phyloP scores from a whole-genome alignment of 495 filamentous ascomycete species.

The Tetracladium setigerum region DNA sequence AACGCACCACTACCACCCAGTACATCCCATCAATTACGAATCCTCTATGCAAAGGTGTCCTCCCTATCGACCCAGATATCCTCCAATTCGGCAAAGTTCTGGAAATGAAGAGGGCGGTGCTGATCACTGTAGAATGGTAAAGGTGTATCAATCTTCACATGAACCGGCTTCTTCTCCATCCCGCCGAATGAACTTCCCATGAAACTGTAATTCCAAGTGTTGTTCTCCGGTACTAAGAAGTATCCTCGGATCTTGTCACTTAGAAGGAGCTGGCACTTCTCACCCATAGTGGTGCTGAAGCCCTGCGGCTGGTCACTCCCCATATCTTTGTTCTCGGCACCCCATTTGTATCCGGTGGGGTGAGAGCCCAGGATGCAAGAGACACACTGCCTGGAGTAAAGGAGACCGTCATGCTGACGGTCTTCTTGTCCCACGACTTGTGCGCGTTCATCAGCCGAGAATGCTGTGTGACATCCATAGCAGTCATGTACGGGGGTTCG shows the following conservation, averaged over 20 bases:
- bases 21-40: neutral
- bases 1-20: neutral
- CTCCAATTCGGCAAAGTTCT: conserved; percentile 85
- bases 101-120: conserved; percentile 91
- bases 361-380: conserved; percentile 85
- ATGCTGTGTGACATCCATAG: conserved; percentile 89
- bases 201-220: conserved; percentile 97
- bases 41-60: conserved; percentile 72
- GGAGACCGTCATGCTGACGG: conserved; percentile 89
- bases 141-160: conserved; percentile 91
- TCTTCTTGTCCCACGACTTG: conserved; percentile 85
- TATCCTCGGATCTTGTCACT: conserved; percentile 89
- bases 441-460: conserved; percentile 80
- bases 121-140: conserved; percentile 85
- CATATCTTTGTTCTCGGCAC: conserved; percentile 88
- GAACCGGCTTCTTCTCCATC: conserved; percentile 80
- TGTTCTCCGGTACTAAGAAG: conserved; percentile 89
- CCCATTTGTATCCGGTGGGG: conserved; percentile 96
- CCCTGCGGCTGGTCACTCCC: conserved; percentile 87
- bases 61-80: conserved; percentile 81
- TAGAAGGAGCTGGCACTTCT: conserved; percentile 90
- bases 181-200: conserved; percentile 83
- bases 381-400: conserved; percentile 99
- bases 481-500: conserved; percentile 92
- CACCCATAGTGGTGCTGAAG: conserved; percentile 86